Evolutionary conservation across 257 asterid genomes (phyloP), one percentile per base, ranked within the genome.

Genomic region (Rauvolfia tetraphylla): DNA sequence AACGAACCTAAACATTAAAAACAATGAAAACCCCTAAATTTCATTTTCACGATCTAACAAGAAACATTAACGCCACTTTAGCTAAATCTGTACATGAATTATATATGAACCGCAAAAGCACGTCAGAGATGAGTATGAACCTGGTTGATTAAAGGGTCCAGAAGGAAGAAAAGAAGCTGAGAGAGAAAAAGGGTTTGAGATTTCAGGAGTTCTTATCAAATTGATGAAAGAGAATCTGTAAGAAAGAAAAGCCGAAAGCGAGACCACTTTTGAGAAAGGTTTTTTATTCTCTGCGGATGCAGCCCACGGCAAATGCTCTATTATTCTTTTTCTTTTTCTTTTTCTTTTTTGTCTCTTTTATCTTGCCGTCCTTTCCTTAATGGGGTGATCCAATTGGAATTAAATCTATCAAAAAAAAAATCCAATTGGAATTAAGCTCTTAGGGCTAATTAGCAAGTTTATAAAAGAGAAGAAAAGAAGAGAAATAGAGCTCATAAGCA

Each of bases 171-270:
- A 42, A 70, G 56, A 70, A 15, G 38, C 0, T 3, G 57, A 18
- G 10, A 44, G 58, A 42, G 58, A 69, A 27, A n/a, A 27, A 39
- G 58, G 58, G 54, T 3, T 38, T 68, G 34, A 25, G 58, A 27
- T 44, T 44, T n/a, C 59, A 25, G 72, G 18, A 67, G 51, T 67
- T 38, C 72, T 67, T 67, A 67, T 67, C 72, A 39, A 66, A 38
- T 14, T 20, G 51, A 67, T 34, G 72, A 67, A 51, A 33, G 72
- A 67, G 72, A 67, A 36, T 67, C 29, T 36, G 38, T 18, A 2
- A 17, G 3, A 17, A 39, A 38, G 38, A n/a, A 39, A 67, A 67
- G n/a, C 72, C 12, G 49, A 67, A 67, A 67, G 72, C 27, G 51
- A 67, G 51, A 7, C 49, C 4, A 38, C 72, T 67, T 67, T 29